Conservation (phyloP, 441 rosid genomes). For the Gossypium aridum region DNA sequence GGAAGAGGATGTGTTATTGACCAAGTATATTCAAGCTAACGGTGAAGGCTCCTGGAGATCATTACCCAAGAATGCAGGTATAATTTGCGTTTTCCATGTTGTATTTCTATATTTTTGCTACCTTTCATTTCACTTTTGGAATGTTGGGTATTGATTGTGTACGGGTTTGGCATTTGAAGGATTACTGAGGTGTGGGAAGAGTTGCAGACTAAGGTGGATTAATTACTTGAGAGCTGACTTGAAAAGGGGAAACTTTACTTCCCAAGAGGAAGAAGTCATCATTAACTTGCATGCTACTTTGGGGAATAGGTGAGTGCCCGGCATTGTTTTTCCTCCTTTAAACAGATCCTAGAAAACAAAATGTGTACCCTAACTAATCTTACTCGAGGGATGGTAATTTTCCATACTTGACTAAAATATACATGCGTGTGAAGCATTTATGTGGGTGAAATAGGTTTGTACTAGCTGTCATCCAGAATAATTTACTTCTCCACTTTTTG, state of each 20-base stretch:
- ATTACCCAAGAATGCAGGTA: conserved; percentile 80
- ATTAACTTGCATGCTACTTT: conserved; percentile 54
- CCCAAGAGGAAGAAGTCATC: conserved; percentile 57
- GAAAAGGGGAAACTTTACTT: conserved; percentile 65
- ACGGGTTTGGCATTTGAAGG: conserved; percentile 29
- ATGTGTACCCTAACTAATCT: not conserved
- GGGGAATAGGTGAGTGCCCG: conserved; percentile 61
- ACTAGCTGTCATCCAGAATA: not conserved
- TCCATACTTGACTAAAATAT: not conserved
- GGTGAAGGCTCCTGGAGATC: conserved; percentile 94
- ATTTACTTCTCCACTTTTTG: not conserved
- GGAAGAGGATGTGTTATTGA: conserved; percentile 64
- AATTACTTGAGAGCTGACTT: conserved; percentile 67
- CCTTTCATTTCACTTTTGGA: not conserved
- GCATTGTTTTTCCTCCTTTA: not conserved
- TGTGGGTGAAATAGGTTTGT: not conserved
- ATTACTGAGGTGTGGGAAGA: conserved; percentile 77
- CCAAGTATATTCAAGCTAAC: conserved; percentile 50
- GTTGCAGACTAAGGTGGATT: conserved; percentile 87
- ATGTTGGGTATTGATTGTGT: not conserved
- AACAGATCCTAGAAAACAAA: too few species aligned
- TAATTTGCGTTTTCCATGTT: not conserved
- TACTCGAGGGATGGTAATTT: not conserved
- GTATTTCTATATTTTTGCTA: not conserved
- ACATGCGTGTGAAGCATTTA: not conserved